Evolutionary conservation across 2,329 filamentous ascomycete species (phyloP), one percentile per base, ranked within the genome.

Genomic region (Septoria linicola): DNA sequence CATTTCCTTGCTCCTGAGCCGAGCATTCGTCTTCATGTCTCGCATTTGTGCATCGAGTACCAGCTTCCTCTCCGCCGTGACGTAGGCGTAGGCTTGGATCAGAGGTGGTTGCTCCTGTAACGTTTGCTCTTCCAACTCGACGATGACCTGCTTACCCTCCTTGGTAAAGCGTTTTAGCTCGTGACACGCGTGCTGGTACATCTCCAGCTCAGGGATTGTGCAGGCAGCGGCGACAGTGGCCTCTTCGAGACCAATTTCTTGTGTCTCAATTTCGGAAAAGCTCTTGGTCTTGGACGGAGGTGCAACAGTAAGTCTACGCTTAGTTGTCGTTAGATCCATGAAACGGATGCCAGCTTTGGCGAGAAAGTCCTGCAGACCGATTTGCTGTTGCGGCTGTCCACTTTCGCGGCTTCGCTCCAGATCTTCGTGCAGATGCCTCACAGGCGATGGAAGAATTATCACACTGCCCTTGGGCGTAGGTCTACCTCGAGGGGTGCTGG

Each of bases 21-120:
- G 82, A 13, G 92, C 89, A 68, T 95, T 88, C 0, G 89, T 91
- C 75, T 96, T 97, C 70, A 96, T 87, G 65, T 97, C 96, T 70
- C 95, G 93, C 76, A 99, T 93, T 67, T 97, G 91, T 59, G 88
- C 93, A 72, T 99, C 92, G 85, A 99, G 95, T 45, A 95, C 78
- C 3, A 82, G 73, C 64, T 88, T 90, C 66, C 95, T 84, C 56
- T 95, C 89, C 0, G 89, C 82, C 0, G 88, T 81, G 20, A 92
- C 92, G 8, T 85, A 84, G 58, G 95, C 83, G 67, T 99, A 99
- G 67, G 97, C 93, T 53, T 83, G 84, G 72, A 99, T 96, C 1
- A 99, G 77, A 1, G 89, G 83, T 7, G 93, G 93, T 63, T 96
- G 96, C 51, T 96, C 89, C 58, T 89, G 85, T 55, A 88, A 84